These are phyloP conservation scores for Citrus trifoliata DNA, from an alignment of 345 rosid genomes.

Conservation along the genomic window DNA sequence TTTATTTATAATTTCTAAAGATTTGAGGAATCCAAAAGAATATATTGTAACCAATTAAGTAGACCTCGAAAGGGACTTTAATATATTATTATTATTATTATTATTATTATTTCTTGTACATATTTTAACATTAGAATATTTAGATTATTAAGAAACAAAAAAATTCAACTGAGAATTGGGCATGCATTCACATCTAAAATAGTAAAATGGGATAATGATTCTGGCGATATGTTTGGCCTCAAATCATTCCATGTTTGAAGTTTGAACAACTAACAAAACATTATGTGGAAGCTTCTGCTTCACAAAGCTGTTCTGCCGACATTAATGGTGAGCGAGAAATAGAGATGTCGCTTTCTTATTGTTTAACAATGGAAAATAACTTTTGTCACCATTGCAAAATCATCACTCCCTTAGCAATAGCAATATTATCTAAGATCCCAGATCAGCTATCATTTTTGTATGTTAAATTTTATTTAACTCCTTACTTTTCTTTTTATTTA, in stretches of 20 bases:
- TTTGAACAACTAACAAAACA: not conserved
- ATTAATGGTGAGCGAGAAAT: not conserved
- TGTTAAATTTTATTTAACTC: too few species aligned
- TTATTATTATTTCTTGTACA: not conserved
- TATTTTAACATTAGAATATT: not conserved
- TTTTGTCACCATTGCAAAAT: too few species aligned
- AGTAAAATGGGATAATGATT: not conserved
- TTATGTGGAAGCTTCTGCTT: constrained; percentile 5
- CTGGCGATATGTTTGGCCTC: not conserved
- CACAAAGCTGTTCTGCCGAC: constrained; percentile 5
- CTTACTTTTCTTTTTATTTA: too few species aligned
- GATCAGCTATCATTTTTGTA: too few species aligned
- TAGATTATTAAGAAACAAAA: not conserved
- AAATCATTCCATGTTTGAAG: not conserved
- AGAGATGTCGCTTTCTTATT: not conserved
- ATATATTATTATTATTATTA: not conserved
- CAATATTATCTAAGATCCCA: too few species aligned
- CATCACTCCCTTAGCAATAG: too few species aligned
- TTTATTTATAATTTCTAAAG: too few species aligned
- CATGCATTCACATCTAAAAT: not conserved
- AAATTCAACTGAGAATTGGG: not conserved
- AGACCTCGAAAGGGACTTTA: not conserved
- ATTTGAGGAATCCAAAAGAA: too few species aligned
- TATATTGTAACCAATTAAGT: too few species aligned
- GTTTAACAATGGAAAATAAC: not conserved